These are phyloP conservation scores for Tylopilus sp. DNA, from an alignment of 768 basidiomycete species.

Conservation along the genomic window DNA sequence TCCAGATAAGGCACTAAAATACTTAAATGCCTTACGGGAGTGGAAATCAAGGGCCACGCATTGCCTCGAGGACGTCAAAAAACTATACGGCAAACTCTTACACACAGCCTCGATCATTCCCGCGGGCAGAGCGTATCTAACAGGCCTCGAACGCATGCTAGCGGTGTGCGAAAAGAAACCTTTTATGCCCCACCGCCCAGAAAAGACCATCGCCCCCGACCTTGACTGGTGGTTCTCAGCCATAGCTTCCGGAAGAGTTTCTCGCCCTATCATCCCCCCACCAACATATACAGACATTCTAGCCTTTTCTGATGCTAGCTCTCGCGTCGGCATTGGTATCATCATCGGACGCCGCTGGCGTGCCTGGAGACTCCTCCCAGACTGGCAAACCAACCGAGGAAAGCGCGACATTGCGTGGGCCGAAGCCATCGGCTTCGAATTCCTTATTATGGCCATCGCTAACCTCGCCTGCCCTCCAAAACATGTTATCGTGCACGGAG, in stretches of 20 bases:
- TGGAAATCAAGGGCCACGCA: no score
- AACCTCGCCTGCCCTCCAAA: background rate
- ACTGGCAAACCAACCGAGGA: no score
- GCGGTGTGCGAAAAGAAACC: slow-evolving; percentile 25
- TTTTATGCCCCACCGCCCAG: slow-evolving; percentile 23
- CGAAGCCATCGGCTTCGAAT: slow-evolving; percentile 10
- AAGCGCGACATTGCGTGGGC: slow-evolving; percentile 12
- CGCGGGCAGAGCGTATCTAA: slow-evolving; percentile 38
- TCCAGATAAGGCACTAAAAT: background rate
- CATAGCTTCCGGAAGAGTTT: no score
- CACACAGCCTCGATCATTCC: slow-evolving; percentile 22
- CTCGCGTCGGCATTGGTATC: no score
- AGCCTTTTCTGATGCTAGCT: no score
- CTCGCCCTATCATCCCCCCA: no score
- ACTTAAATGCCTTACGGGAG: background rate
- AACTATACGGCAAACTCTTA: background rate
- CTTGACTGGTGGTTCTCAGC: no score
- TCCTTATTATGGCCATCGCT: background rate
- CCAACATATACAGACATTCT: background rate
- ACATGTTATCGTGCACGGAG: slow-evolving; percentile 1
- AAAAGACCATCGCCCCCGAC: no score
- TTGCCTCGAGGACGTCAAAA: background rate
- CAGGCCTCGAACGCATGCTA: slow-evolving; percentile 38
- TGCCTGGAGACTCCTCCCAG: no score
- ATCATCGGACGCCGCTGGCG: no score